Base-by-base conservation (phyloP, 129 eudicot species). In the Flaveria linearis region DNA sequence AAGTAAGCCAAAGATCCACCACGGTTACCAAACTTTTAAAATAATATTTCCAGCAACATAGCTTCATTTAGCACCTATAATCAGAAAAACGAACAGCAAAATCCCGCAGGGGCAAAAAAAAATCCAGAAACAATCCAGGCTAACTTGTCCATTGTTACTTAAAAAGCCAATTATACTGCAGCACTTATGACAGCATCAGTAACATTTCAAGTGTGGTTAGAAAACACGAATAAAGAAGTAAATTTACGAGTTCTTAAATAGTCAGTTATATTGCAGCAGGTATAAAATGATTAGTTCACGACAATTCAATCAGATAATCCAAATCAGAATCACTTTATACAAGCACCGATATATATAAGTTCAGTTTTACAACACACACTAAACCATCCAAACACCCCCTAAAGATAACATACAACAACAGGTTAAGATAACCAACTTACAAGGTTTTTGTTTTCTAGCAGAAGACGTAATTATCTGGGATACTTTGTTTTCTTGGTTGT, bases 401-500 rank as follows among this genome's bases (percentile, higher is more conserved):
- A 4, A 28, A 28, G 14, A 50, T 30, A 13, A 50, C 30, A 73
- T 68, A 68, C 33, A 43, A 76, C 26, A 69, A 22, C 17, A 57
- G 16, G 28, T 58, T 69, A 36, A 53, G 46, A 62, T 55, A 52
- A 72, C 25, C 46, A 51, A 76, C 87, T 84, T 57, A 90, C 96
- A 84, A 75, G 78, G 80, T 75, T 85, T 81, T 76, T 81, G 86
- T 84, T 95, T 95, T 78, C 97, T 84, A n/a, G 89, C 88, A 80
- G 97, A 95, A 65, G 99, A 95, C 7, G 99, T 89, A 73, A 95
- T 95, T 49, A 95, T 81, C 68, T 86, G 94, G 3, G 90, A 81
- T 50, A 82, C 93, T 86, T 91, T 87, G 82, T 84, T 91, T 68
- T 85, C 87, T 71, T 86, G 94, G 66, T 79, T 80, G 52, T 87